Base-by-base conservation (phyloP, 2,329 filamentous ascomycete genomes). In the Incumbomyces lentus region DNA sequence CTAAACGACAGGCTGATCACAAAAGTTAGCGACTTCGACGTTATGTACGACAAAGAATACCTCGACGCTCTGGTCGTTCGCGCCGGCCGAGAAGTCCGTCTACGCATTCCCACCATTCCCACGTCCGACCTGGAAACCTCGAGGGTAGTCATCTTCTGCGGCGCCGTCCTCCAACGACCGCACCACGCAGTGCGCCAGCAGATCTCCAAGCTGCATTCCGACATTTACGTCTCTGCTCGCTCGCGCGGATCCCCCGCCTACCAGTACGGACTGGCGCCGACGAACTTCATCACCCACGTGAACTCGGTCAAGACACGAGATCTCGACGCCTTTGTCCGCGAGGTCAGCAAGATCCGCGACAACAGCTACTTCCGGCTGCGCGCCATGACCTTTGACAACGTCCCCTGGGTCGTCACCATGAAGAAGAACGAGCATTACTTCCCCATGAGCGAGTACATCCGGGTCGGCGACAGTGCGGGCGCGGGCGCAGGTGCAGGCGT, bases 341-440 rank as follows among this genome's bases (percentile, higher is more conserved):
- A 88, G 53, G 88, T 93, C 14, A 79, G 83, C 57, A 82, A 84
- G 65, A 95, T 98, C 57, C 85, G 86, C 0, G 88, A 98, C 59
- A 98, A 98, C 61, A 95, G 88, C 1, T 98, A 98, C 68, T 98
- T 98, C 79, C 82, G 92, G 14, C 74, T 98, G 44, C 89, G 90
- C 64, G 87, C 92, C n/a, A 87, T 96, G 64, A 96, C 92, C 0
- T 98, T 98, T 60, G 92, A 98, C 64, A 94, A 93, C 59, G 88
- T 98, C 8, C 90, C 90, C 2, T 98, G 92, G 88, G 88, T 98
- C n/a, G 86, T 93, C 33, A 98, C 92, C 7, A 95, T 98, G 86
- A 98, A 98, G 80, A 96, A 96, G 77, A 95, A 95, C 58, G 90
- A 98, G 62, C 92, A 98, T 66, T 98, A 98, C 64, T 82, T 82